phyloP scores from a whole-genome alignment of 371 early-diverging fungal species.

The Chytridiales sp. region DNA sequence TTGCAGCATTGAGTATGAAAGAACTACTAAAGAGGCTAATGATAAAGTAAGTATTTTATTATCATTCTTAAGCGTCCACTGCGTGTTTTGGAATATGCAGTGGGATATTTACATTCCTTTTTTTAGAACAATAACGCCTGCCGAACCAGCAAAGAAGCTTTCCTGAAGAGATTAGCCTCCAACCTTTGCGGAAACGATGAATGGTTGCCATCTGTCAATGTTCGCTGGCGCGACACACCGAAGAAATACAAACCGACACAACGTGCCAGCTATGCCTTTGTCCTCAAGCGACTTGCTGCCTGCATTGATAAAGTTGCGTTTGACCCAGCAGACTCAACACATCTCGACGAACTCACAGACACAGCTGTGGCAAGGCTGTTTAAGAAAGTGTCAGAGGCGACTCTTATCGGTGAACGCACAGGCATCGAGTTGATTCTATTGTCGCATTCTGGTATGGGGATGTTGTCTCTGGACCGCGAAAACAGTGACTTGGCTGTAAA shows the following conservation, averaged over 20 bases:
- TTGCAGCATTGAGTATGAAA: too few species aligned
- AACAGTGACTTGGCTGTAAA: constrained; percentile 12
- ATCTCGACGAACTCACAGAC: constrained; percentile 7
- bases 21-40: too few species aligned
- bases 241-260: constrained; percentile 6
- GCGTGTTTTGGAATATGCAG: too few species aligned
- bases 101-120: too few species aligned
- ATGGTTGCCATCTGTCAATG: constrained; percentile 2
- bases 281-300: constrained; percentile 5
- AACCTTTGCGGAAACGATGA: constrained; percentile 7
- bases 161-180: too few species aligned
- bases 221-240: constrained; percentile 2
- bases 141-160: too few species aligned
- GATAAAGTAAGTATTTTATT: too few species aligned
- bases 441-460: constrained; percentile 16
- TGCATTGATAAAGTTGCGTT: constrained; percentile 4
- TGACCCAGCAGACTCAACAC: not conserved
- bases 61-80: too few species aligned
- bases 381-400: constrained; percentile 4
- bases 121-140: too few species aligned
- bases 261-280: constrained; percentile 4
- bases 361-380: not conserved
- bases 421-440: constrained; percentile 1
- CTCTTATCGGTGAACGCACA: not conserved
- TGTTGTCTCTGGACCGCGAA: constrained; percentile 13